Conservation (phyloP, 495 filamentous ascomycete genomes). For the Annulohypoxylon nitens region DNA sequence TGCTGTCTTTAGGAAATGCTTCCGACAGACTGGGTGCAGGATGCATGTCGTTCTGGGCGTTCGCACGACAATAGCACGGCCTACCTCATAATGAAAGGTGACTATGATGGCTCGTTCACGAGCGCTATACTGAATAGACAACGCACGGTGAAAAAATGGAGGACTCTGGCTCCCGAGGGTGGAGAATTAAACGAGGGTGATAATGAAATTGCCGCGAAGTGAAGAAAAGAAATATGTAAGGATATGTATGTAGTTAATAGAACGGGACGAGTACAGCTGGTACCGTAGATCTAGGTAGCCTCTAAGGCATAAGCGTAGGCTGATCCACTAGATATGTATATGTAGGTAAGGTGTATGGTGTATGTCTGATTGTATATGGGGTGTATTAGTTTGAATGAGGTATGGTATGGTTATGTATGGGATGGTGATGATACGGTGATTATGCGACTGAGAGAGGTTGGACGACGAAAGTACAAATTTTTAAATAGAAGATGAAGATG, state of each 20-base stretch:
- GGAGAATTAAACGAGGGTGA: slow-evolving; percentile 45
- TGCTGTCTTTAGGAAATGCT: slow-evolving; percentile 59
- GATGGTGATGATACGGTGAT: slow-evolving; percentile 24
- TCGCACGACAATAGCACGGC: slow-evolving; percentile 48
- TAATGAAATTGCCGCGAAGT: slow-evolving; percentile 46
- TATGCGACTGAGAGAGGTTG: slow-evolving; percentile 24
- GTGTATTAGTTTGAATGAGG: slow-evolving; percentile 7
- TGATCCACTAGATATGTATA: slow-evolving; percentile 37
- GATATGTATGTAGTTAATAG: slow-evolving; percentile 37
- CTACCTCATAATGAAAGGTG: slow-evolving; percentile 55
- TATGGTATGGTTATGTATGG: slow-evolving; percentile 19
- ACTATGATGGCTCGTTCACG: slow-evolving; percentile 45
- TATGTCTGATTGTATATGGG: slow-evolving; percentile 17
- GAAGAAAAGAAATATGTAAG: slow-evolving; percentile 43
- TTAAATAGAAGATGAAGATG: background rate
- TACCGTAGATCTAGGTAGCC: slow-evolving; percentile 32
- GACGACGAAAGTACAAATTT: slow-evolving; percentile 7
- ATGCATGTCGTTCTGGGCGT: slow-evolving; percentile 57
- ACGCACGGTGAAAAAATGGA: slow-evolving; percentile 30
- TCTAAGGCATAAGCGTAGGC: slow-evolving; percentile 37
- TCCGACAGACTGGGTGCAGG: slow-evolving; percentile 60
- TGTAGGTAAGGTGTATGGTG: slow-evolving; percentile 18
- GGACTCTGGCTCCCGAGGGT: slow-evolving; percentile 29
- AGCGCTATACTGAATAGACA: slow-evolving; percentile 30
- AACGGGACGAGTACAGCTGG: slow-evolving; percentile 23